These are phyloP conservation scores for Sophora flavescens DNA, from an alignment of 306 rosid species.

Conservation along the genomic window DNA sequence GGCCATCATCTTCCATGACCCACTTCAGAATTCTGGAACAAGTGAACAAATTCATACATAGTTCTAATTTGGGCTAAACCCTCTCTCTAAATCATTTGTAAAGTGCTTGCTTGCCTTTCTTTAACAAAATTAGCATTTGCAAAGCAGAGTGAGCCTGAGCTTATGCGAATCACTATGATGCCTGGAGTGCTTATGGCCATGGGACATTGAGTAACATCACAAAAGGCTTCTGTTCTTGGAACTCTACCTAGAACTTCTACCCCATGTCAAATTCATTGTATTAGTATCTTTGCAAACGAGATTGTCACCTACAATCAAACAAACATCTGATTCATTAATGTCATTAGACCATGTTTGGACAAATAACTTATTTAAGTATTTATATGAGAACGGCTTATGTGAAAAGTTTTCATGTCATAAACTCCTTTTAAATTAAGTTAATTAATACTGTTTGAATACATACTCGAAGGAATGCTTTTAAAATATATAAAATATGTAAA, in stretches of 20 bases:
- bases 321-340: constrained; percentile 43
- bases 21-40: constrained; percentile 70
- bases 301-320: constrained; percentile 60
- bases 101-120: constrained; percentile 66
- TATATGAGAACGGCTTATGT: too few relatives aligned
- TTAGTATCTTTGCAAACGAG: constrained; percentile 81
- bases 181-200: constrained; percentile 76
- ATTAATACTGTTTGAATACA: too few relatives aligned
- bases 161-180: constrained; percentile 67
- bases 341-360: too few relatives aligned
- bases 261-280: constrained; percentile 74
- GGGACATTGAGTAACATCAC: constrained; percentile 77
- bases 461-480: too few relatives aligned
- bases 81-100: constrained; percentile 35
- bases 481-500: too few relatives aligned
- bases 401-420: too few relatives aligned
- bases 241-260: constrained; percentile 77
- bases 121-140: constrained; percentile 83
- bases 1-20: constrained; percentile 60
- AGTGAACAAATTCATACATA: constrained; percentile 35
- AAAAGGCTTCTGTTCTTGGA: constrained; percentile 73
- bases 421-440: too few relatives aligned
- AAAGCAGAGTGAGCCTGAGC: constrained; percentile 78
- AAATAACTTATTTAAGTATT: too few relatives aligned
- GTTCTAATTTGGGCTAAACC: constrained; percentile 34